These are phyloP conservation scores for Solanum infundibuliforme DNA, from an alignment of 257 asterid genomes.

Conservation along the genomic window DNA sequence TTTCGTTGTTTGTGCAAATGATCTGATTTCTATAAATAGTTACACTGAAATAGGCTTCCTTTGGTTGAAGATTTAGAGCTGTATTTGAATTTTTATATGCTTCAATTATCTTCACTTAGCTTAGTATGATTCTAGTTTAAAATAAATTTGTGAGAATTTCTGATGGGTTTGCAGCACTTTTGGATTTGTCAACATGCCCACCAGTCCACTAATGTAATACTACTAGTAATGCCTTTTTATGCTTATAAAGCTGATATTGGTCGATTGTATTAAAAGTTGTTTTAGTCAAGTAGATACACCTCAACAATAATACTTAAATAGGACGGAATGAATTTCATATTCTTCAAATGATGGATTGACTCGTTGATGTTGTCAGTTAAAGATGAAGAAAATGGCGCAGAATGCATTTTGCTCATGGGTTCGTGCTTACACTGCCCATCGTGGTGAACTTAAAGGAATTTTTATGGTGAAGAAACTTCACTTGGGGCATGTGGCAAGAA, in stretches of 20 bases:
- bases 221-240: neutral
- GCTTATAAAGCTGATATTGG: neutral
- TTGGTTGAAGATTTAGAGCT: neutral
- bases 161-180: neutral
- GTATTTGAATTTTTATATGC: neutral
- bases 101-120: neutral
- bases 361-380: slow-evolving; percentile 33
- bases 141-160: neutral
- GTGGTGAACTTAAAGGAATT: slow-evolving; percentile 82
- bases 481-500: slow-evolving; percentile 81
- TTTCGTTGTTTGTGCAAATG: neutral
- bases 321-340: neutral
- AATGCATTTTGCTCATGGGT: slow-evolving; percentile 87
- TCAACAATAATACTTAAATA: neutral
- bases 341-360: neutral
- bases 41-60: neutral
- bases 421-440: slow-evolving; percentile 89
- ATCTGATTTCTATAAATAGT: neutral
- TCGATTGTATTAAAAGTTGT: neutral
- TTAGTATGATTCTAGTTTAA: neutral
- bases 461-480: slow-evolving; percentile 87
- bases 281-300: neutral
- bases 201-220: neutral
- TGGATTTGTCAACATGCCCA: neutral
- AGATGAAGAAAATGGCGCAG: slow-evolving; percentile 44